Evolutionary conservation across 305 asterid genomes (phyloP).

Genomic region (Plantago lanceolata): DNA sequence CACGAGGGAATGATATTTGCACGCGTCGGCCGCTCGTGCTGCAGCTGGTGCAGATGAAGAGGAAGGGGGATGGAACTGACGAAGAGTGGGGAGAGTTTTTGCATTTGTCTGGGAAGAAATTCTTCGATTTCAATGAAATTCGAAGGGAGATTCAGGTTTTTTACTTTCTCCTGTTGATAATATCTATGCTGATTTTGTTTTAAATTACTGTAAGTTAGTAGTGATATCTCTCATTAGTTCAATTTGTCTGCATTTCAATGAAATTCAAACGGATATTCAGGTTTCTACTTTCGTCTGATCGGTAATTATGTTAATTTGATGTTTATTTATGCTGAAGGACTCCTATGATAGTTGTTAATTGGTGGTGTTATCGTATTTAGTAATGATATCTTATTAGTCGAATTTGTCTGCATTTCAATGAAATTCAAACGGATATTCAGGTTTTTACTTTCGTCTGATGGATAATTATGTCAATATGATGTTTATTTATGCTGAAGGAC

Average conservation of each 20-base stretch:
- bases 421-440: slow-evolving; percentile 82
- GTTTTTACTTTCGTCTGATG: slow-evolving; percentile 29
- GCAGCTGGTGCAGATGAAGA: slow-evolving; percentile 75
- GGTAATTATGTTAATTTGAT: no score
- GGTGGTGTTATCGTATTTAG: no score
- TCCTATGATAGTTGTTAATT: no score
- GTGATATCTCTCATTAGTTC: no score
- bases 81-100: slow-evolving; percentile 97
- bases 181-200: neutral
- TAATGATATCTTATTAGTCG: no score
- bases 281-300: slow-evolving; percentile 29
- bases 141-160: slow-evolving; percentile 82
- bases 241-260: slow-evolving; percentile 50
- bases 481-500: no score
- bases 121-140: slow-evolving; percentile 71
- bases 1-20: slow-evolving; percentile 90
- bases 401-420: slow-evolving; percentile 50
- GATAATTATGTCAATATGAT: no score
- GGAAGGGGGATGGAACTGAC: slow-evolving; percentile 53
- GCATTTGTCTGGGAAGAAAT: slow-evolving; percentile 68
- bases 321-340: no score
- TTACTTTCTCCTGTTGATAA: neutral
- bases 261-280: slow-evolving; percentile 82
- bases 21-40: slow-evolving; percentile 91
- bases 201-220: no score